Conservation (phyloP, 1,139 yeast species). For the Taphrina communis region DNA sequence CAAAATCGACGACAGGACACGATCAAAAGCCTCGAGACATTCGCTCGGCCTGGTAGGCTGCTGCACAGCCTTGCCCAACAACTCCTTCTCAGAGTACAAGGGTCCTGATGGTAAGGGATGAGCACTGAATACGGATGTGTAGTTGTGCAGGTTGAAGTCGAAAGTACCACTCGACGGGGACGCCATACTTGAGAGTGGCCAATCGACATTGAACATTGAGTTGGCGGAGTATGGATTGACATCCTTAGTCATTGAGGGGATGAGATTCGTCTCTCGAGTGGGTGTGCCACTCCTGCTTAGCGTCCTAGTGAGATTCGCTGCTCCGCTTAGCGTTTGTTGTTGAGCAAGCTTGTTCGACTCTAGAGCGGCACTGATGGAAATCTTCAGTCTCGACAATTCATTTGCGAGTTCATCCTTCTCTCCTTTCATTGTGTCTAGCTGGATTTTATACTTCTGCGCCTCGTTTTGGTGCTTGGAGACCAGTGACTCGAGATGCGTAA, state of each 20-base stretch:
- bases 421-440: conserved; percentile 44
- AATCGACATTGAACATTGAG: conserved; percentile 19
- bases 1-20: conserved; percentile 19
- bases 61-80: conserved; percentile 6
- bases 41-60: conserved; percentile 13
- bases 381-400: conserved; percentile 25
- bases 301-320: conserved; percentile 1
- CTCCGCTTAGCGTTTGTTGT: conserved; percentile 6
- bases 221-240: conserved; percentile 36
- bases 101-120: neutral
- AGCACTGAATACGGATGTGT: conserved; percentile 26
- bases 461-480: conserved; percentile 47
- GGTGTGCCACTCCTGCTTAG: conserved; percentile 26
- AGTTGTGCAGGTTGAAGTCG: conserved; percentile 34
- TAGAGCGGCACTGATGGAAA: conserved; percentile 18
- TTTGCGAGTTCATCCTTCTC: conserved; percentile 42
- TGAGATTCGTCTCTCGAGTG: conserved; percentile 12
- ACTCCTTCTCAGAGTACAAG: conserved; percentile 20
- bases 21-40: conserved; percentile 16
- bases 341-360: conserved; percentile 20
- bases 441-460: conserved; percentile 46
- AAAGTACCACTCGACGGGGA: conserved; percentile 31
- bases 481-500: conserved; percentile 49
- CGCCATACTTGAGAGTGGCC: conserved; percentile 34
- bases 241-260: conserved; percentile 23